Conservation (phyloP, 2,329 filamentous ascomycete species). For the Fusarium bactridioides region DNA sequence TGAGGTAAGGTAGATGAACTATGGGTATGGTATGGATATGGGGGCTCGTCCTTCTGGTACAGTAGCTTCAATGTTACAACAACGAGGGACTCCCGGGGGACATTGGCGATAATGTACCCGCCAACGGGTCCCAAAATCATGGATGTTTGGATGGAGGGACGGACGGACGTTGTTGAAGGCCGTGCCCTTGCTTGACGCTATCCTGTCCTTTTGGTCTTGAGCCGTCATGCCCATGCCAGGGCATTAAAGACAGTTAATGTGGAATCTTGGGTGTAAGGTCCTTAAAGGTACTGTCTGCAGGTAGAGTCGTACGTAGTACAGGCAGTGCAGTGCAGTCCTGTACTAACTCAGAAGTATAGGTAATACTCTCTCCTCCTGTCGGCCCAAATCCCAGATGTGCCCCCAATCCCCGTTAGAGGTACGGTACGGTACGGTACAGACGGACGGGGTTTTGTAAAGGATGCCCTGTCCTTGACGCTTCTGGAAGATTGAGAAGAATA, state of each 20-base stretch:
- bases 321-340: not conserved
- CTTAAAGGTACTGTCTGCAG: not conserved
- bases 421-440: not conserved
- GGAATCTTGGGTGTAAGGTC: constrained; percentile 21
- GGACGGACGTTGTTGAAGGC: constrained; percentile 23
- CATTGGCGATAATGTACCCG: constrained; percentile 41
- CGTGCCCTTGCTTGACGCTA: constrained; percentile 27
- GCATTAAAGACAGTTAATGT: constrained; percentile 5
- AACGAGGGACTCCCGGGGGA: constrained; percentile 33
- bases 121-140: constrained; percentile 25
- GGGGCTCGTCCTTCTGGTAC: constrained; percentile 6
- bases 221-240: constrained; percentile 40
- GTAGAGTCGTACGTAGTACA: constrained; percentile 11
- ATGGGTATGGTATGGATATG: constrained; percentile 5
- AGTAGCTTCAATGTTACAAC: constrained; percentile 38
- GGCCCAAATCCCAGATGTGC: constrained; percentile 35
- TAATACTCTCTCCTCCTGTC: constrained; percentile 11
- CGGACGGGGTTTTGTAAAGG: constrained; percentile 21
- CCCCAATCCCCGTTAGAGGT: constrained; percentile 25
- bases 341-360: not conserved
- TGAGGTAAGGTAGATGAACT: constrained; percentile 16
- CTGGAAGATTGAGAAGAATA: constrained; percentile 36
- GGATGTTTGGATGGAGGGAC: constrained; percentile 8
- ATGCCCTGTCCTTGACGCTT: constrained; percentile 36
- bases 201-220: constrained; percentile 13